phyloP scores from a whole-genome alignment of 2,329 filamentous ascomycete genomes.

The Colletotrichum lentis region DNA sequence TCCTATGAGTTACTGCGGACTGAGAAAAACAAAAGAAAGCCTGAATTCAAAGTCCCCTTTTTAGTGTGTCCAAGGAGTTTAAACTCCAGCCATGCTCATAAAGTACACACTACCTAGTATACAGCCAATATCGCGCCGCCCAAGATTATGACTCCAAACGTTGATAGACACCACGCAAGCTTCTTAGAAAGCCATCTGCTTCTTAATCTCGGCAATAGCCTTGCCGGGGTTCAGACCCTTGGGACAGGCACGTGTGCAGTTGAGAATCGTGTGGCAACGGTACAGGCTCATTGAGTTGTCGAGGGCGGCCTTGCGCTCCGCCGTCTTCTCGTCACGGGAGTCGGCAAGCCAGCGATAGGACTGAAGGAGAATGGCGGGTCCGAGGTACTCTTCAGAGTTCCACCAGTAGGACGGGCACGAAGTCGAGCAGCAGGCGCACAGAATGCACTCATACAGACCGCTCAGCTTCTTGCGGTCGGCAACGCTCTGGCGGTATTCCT shows the following conservation, averaged over 20 bases:
- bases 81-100: conserved; percentile 32
- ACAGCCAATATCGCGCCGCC: conserved; percentile 38
- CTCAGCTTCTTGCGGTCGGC: conserved; percentile 96
- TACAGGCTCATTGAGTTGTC: conserved; percentile 99
- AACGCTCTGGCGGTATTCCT: conserved; percentile 89
- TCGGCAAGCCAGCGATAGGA: conserved; percentile 98
- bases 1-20: conserved; percentile 21
- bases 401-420: conserved; percentile 99
- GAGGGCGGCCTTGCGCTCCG: conserved; percentile 86
- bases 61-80: conserved; percentile 35
- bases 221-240: conserved; percentile 97
- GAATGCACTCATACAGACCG: conserved; percentile 98
- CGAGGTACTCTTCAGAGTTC: conserved; percentile 99
- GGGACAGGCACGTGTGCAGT: conserved; percentile 96
- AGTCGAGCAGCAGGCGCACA: conserved; percentile 98
- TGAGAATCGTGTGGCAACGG: conserved; percentile 98
- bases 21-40: conserved; percentile 36
- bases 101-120: conserved; percentile 38
- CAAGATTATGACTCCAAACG: conserved; percentile 36
- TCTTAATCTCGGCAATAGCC: conserved; percentile 98
- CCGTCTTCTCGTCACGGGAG: conserved; percentile 88
- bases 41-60: conserved; percentile 36
- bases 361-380: conserved; percentile 94
- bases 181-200: conserved; percentile 77
- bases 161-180: conserved; percentile 3